Evolutionary conservation across 495 filamentous ascomycete species (phyloP), one percentile per base, ranked within the genome.

Genomic region (Talaromyces adpressus): DNA sequence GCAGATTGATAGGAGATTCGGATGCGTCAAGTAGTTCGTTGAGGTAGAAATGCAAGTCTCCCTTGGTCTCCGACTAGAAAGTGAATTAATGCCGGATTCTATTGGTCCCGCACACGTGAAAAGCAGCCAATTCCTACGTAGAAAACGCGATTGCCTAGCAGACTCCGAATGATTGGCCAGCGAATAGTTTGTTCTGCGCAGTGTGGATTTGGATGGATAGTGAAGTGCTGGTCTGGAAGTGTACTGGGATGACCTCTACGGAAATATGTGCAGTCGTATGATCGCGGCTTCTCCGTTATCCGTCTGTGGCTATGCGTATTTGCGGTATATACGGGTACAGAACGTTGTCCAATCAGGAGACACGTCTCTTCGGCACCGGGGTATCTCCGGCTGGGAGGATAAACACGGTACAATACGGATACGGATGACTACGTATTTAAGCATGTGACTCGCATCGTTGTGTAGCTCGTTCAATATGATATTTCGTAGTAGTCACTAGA

Each of bases 271-370:
- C 29, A 22, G 29, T 62, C 60, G 60, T 62, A 62, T 62, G 60
- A 62, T 53, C 45, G 29, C 60, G 60, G 60, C 41, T 62, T 36
- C 22, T 51, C 41, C 14, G 39, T 52, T 51, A 52, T 49, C 41
- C 60, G 39, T 12, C 39, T 22, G 23, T 32, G 25, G 41, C 45
- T 53, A 29, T 56, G 52, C 22, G 49, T 29, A 14, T 18, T 14
- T 56, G 52, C 22, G 8, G 27, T 56, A 14, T 52, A 25, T 53
- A 22, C 25, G 51, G 39, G 36, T 53, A 62, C 59, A n/a, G 25
- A 3, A 22, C 6, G n/a, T 5, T n/a, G 14, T 6, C 58, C 22
- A 36, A 45, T 60, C 41, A 16, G 6, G 39, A 27, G 22, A 12
- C 14, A 2, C 29, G 3, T 18, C 3, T 39, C 18, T 9, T 49